Conservation (phyloP, 75 land plant genomes). For the Selaginella tamariscina region DNA sequence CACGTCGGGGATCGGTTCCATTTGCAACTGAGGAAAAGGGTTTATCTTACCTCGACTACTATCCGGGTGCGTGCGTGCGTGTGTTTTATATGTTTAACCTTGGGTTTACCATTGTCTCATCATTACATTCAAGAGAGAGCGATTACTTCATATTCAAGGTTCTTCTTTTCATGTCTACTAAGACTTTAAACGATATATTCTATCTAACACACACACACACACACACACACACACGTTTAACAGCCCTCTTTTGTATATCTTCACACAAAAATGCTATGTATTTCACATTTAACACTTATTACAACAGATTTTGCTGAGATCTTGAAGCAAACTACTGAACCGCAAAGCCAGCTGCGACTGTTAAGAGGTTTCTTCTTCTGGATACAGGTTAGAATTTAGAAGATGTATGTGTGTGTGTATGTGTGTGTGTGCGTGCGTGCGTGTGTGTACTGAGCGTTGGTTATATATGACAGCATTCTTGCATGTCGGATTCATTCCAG, state of each 20-base stretch:
- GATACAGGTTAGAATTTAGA: constrained; percentile 18
- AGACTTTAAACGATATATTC: no score
- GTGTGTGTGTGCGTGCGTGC: no score
- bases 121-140: no score
- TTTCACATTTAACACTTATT: background rate
- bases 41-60: constrained; percentile 32
- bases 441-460: background rate
- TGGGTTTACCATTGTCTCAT: no score
- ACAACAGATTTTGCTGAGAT: constrained; percentile 25
- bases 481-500: constrained; percentile 23
- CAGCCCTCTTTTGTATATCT: no score
- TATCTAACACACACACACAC: no score
- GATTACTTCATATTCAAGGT: no score
- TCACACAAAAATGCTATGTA: no score
- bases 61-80: constrained; percentile 37
- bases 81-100: background rate
- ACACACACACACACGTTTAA: no score
- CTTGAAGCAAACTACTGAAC: constrained; percentile 4
- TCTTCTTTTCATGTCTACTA: background rate
- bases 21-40: constrained; percentile 25
- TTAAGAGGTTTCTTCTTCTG: constrained; percentile 30
- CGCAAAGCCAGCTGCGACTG: constrained; percentile 18
- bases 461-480: constrained; percentile 23
- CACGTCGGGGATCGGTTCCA: constrained; percentile 20
- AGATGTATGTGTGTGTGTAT: background rate